These are phyloP conservation scores for Parasitella parasitica DNA, from an alignment of 371 early-diverging fungal species.

Conservation along the genomic window DNA sequence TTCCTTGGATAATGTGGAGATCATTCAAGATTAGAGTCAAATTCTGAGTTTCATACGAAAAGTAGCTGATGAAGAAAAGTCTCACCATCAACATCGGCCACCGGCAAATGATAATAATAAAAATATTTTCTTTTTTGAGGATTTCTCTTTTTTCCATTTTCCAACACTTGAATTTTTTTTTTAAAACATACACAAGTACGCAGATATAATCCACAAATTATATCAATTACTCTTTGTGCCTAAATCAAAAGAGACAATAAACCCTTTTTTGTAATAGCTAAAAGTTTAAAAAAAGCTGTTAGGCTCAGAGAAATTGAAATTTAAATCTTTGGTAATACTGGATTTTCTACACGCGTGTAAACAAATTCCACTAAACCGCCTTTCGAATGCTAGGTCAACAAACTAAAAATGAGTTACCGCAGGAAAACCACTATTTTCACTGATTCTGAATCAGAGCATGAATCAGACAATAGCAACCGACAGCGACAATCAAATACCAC, in stretches of 20 bases:
- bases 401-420: slow-evolving; percentile 4
- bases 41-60: slow-evolving; percentile 11
- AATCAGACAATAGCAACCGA: neutral
- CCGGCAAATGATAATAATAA: neutral
- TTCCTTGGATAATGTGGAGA: slow-evolving; percentile 25
- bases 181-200: neutral
- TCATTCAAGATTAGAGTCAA: slow-evolving; percentile 21
- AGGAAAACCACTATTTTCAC: slow-evolving; percentile 14
- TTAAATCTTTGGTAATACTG: neutral
- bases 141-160: neutral
- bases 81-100: neutral
- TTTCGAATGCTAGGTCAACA: neutral
- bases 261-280: neutral
- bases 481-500: neutral
- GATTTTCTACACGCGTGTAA: neutral
- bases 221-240: neutral
- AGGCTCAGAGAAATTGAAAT: neutral
- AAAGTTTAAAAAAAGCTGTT: neutral
- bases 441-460: slow-evolving; percentile 14
- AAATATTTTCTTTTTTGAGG: neutral
- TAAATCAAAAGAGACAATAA: neutral
- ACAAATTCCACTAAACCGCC: neutral
- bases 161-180: no score
- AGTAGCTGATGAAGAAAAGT: neutral
- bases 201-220: neutral